Evolutionary conservation across 2,329 filamentous ascomycete genomes (phyloP), one percentile per base, ranked within the genome.

Genomic region (Colletotrichum tropicale): DNA sequence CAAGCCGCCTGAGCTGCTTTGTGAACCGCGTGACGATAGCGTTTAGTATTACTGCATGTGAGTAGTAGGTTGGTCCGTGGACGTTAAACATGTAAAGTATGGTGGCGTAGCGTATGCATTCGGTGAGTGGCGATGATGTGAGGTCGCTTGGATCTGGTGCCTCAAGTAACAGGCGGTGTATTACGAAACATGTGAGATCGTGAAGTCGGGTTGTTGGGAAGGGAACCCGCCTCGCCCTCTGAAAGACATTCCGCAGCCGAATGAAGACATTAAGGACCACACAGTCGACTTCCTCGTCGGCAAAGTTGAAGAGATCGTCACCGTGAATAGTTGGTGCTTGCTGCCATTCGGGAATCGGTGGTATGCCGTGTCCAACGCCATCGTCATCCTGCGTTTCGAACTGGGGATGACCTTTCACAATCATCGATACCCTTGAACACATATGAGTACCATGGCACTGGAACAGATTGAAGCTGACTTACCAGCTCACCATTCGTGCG

Each of bases 51-150:
- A 82, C 83, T 0, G 81, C 83, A 75, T 91, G 89, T 2, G 89
- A 88, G 76, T 89, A 91, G 77, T 91, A 91, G 10, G 89, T 90
- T 32, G 89, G 86, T 0, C 89, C 90, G 13, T 91, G 90, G 1
- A 89, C 82, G 55, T 85, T 84, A 21, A 91, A 85, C 86, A 91
- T 88, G 81, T 89, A 91, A 0, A 91, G 83, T 0, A 87, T 80
- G 2, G 86, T 82, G 5, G 85, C 85, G 69, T 86, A 87, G 10
- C 89, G 88, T n/a, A 91, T 69, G 70, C 83, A 87, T 78, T 89
- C 86, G 0, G 86, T 83, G 3, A 83, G 78, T 3, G 80, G 75
- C 28, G 81, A 79, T 10, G 74, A 65, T 5, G 26, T 38, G 2
- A 68, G 4, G 4, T 71, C 58, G 2, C 55, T 34, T 3, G 66